Evolutionary conservation across 1,139 yeast genomes (phyloP).

Genomic region (Scheffersomyces segobiensis): DNA sequence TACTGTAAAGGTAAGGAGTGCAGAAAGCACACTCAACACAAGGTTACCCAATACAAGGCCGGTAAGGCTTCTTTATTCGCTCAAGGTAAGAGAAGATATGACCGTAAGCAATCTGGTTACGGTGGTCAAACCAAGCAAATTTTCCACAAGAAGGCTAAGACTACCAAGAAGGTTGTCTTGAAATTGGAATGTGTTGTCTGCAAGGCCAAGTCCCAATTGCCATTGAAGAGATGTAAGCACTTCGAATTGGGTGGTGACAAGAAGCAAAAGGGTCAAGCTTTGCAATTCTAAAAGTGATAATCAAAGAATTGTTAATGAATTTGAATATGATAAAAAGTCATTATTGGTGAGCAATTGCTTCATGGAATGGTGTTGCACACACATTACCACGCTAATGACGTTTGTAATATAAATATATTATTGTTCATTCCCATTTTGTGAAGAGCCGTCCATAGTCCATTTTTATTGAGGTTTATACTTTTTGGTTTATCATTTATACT

Average conservation of each 20-base stretch:
- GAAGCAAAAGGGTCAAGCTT: constrained; percentile 99
- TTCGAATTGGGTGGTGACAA: constrained; percentile 99
- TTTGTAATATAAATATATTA: constrained; percentile 10
- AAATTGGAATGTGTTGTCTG: constrained; percentile 98
- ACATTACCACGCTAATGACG: not conserved
- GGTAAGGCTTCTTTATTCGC: constrained; percentile 99
- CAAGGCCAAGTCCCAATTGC: constrained; percentile 98
- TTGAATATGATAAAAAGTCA: not conserved
- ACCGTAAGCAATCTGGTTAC: constrained; percentile 99
- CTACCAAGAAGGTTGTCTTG: constrained; percentile 99
- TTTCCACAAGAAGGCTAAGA: constrained; percentile 99
- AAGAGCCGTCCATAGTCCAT: not conserved
- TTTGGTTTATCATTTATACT: not conserved
- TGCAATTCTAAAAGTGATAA: constrained; percentile 67
- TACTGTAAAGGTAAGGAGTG: constrained; percentile 99
- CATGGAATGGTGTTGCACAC: not conserved
- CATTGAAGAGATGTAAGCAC: constrained; percentile 99
- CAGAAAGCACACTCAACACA: constrained; percentile 99
- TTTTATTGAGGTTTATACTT: not conserved
- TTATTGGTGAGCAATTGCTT: not conserved
- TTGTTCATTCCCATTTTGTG: constrained; percentile 1
- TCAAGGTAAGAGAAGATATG: constrained; percentile 99
- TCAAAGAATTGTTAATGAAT: constrained; percentile 1
- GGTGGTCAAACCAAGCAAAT: constrained; percentile 99
- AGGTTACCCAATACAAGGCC: constrained; percentile 99